These are phyloP conservation scores for Gamsiella multidivaricata DNA, from an alignment of 192 early-diverging fungal species.

Conservation along the genomic window DNA sequence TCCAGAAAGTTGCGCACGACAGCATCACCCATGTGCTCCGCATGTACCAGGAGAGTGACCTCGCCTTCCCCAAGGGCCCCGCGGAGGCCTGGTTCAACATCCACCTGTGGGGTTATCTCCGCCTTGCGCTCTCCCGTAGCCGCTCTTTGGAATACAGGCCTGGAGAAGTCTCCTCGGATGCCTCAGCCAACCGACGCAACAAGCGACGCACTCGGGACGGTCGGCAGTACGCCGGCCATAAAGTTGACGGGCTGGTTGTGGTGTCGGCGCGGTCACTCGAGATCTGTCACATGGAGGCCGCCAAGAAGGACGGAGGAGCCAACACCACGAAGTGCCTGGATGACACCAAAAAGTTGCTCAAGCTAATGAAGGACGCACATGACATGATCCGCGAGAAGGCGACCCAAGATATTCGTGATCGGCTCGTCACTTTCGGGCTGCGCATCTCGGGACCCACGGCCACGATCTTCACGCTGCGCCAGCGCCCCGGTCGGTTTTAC, in stretches of 20 bases:
- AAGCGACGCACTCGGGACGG: neutral
- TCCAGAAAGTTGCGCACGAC: conserved; percentile 12
- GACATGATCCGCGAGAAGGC: conserved; percentile 2
- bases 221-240: conserved; percentile 1
- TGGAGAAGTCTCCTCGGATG: conserved; percentile 9
- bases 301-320: neutral
- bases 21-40: conserved; percentile 5
- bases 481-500: conserved; percentile 11
- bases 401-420: conserved; percentile 1
- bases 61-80: neutral
- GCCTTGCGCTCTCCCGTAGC: neutral
- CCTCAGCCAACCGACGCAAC: conserved; percentile 4
- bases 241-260: conserved; percentile 15
- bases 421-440: neutral
- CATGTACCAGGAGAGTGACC: conserved; percentile 5
- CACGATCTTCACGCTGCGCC: conserved; percentile 3
- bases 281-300: conserved; percentile 3
- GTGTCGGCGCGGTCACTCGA: neutral
- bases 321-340: conserved; percentile 4
- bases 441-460: conserved; percentile 8
- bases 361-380: conserved; percentile 14
- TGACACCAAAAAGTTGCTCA: conserved; percentile 11
- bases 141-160: neutral
- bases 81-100: conserved; percentile 4
- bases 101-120: conserved; percentile 10